These are phyloP conservation scores for Apiotrichum veenhuisii DNA, from an alignment of 1,284 basidiomycete species.

Conservation along the genomic window DNA sequence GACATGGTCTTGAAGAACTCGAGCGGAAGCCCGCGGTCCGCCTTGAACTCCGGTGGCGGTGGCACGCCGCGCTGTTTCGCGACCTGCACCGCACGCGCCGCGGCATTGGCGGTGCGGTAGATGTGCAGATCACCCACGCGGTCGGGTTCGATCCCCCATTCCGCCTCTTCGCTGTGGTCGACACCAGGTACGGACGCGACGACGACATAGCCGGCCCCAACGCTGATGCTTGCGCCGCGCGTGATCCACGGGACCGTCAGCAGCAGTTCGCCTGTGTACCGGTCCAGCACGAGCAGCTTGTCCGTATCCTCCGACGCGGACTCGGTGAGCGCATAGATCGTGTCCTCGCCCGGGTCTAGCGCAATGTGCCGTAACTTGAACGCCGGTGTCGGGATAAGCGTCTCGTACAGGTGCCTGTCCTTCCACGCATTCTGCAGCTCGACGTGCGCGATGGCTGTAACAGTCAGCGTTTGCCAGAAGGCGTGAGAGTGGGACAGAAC, in stretches of 20 bases:
- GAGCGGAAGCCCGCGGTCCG: constrained; percentile 8
- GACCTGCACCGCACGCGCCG: not conserved
- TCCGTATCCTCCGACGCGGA: not conserved
- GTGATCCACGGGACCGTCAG: constrained; percentile 4
- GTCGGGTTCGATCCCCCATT: not conserved
- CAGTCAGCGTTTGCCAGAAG: not conserved
- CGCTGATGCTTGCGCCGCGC: not conserved
- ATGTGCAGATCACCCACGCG: not conserved
- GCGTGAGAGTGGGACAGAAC: no score
- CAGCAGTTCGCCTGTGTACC: constrained; percentile 9
- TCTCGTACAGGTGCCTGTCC: constrained; percentile 7
- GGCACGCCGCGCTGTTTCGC: not conserved
- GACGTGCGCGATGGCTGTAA: not conserved
- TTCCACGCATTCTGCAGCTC: constrained; percentile 6
- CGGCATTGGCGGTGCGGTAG: constrained; percentile 4
- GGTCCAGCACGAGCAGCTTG: constrained; percentile 6
- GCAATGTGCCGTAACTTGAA: constrained; percentile 5
- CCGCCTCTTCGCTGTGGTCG: not conserved
- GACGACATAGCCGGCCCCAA: constrained; percentile 11
- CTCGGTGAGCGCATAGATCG: constrained; percentile 7
- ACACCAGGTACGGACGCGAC: not conserved
- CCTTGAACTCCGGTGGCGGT: not conserved
- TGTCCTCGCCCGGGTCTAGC: constrained; percentile 6
- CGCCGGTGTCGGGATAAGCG: constrained; percentile 2
- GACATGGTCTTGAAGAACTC: constrained; percentile 31